These are phyloP conservation scores for Fusarium sp. DNA, from an alignment of 2,329 filamentous ascomycete species.

Conservation along the genomic window DNA sequence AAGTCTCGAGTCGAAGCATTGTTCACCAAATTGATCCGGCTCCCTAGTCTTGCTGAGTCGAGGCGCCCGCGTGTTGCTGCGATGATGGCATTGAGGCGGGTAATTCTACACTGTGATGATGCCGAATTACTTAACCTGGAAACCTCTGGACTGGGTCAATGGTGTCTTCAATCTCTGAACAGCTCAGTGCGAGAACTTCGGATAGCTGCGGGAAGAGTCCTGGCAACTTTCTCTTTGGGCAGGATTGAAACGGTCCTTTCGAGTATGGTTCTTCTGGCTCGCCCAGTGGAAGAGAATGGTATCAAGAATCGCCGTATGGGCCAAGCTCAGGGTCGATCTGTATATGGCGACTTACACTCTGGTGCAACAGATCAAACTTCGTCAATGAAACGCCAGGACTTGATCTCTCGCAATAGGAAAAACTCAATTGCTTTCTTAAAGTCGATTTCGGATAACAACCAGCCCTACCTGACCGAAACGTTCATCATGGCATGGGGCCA, in stretches of 20 bases:
- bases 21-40: constrained; percentile 62
- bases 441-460: constrained; percentile 76
- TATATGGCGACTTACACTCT: constrained; percentile 3
- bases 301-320: constrained; percentile 17
- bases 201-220: constrained; percentile 78
- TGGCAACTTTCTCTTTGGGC: constrained; percentile 72
- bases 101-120: constrained; percentile 75
- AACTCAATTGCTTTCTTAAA: constrained; percentile 78
- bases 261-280: constrained; percentile 25
- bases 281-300: constrained; percentile 8
- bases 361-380: constrained; percentile 25
- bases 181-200: constrained; percentile 89
- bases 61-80: constrained; percentile 75
- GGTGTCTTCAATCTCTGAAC: constrained; percentile 83
- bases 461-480: constrained; percentile 80
- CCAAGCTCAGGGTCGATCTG: constrained; percentile 1
- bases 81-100: constrained; percentile 77
- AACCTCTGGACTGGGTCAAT: constrained; percentile 77
- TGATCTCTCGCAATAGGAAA: constrained; percentile 66
- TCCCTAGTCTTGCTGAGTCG: constrained; percentile 63
- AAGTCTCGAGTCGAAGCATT: constrained; percentile 58
- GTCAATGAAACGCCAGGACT: constrained; percentile 40
- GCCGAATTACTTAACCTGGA: constrained; percentile 74
- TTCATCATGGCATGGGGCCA: constrained; percentile 89
- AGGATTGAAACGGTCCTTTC: constrained; percentile 30